These are phyloP conservation scores for Aureobasidium lini DNA, from an alignment of 2,329 filamentous ascomycete species.

Conservation along the genomic window DNA sequence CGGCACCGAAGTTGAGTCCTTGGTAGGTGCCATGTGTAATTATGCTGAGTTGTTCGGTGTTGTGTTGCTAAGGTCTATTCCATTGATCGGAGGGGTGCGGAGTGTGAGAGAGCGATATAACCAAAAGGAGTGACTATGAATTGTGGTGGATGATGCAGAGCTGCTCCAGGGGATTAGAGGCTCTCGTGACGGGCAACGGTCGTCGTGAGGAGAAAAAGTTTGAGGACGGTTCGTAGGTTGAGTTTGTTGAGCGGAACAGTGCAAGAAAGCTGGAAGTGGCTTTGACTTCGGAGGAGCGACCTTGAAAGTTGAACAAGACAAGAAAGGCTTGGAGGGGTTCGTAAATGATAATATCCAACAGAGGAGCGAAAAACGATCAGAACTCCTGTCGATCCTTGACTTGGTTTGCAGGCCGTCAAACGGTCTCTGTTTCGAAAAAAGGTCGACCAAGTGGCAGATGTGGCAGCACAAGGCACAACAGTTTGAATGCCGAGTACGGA, in stretches of 20 bases:
- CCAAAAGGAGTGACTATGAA: constrained; percentile 6
- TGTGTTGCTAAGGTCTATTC: background rate
- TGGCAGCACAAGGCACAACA: constrained; percentile 5
- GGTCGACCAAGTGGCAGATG: background rate
- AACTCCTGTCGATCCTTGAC: constrained; percentile 7
- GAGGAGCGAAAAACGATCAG: background rate
- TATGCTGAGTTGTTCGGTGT: background rate
- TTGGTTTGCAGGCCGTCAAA: constrained; percentile 4
- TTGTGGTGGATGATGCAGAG: background rate
- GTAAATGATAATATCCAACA: background rate
- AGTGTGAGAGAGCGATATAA: background rate
- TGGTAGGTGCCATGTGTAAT: constrained; percentile 13
- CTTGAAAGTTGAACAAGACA: background rate
- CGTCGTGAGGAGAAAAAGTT: constrained; percentile 7
- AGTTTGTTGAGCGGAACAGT: background rate
- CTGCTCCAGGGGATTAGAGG: background rate
- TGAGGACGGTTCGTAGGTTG: background rate
- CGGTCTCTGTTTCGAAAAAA: constrained; percentile 5
- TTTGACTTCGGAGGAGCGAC: background rate
- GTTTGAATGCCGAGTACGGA: constrained; percentile 6
- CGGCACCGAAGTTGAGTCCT: constrained; percentile 36
- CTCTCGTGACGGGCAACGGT: constrained; percentile 9
- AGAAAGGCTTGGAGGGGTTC: background rate
- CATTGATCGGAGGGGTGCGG: background rate
- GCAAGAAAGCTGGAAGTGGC: constrained; percentile 2